Percentiles rank a stretch among this genome's conserved stretches.
Conservation (phyloP, 148 eudicot genomes). For the Fagopyrum tataricum region DNA sequence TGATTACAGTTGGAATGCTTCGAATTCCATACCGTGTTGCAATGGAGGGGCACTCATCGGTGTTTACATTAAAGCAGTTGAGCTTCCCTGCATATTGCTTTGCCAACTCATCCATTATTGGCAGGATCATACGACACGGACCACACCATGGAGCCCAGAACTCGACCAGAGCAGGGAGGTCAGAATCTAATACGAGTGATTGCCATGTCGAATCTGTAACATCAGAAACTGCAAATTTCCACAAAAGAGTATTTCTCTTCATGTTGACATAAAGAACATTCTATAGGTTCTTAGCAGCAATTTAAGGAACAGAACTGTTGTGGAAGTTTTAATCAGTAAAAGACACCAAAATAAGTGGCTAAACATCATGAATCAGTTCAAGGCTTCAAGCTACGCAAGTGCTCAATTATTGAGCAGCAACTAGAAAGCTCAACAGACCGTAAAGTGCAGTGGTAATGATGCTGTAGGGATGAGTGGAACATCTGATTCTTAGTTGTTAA, state of each 20-base stretch:
- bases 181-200: conserved; percentile 50
- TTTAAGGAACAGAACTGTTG: background rate
- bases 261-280: background rate
- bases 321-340: background rate
- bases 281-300: background rate
- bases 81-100: conserved; percentile 65
- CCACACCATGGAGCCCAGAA: conserved; percentile 99
- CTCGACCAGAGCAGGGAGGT: conserved; percentile 60
- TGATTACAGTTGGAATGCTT: conserved; percentile 84
- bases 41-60: conserved; percentile 67
- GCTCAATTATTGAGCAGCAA: background rate
- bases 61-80: conserved; percentile 79
- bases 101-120: conserved; percentile 73
- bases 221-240: conserved; percentile 50
- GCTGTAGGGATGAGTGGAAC: no score
- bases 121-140: conserved; percentile 86
- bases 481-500: no score
- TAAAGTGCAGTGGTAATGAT: no score
- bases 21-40: conserved; percentile 76
- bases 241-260: conserved; percentile 5
- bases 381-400: background rate
- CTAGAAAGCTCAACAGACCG: no score
- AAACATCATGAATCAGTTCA: background rate
- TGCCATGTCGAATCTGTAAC: conserved; percentile 56
- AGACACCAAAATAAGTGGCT: background rate